phyloP scores from a whole-genome alignment of 768 basidiomycete genomes.

The Lentinula guzmanii region DNA sequence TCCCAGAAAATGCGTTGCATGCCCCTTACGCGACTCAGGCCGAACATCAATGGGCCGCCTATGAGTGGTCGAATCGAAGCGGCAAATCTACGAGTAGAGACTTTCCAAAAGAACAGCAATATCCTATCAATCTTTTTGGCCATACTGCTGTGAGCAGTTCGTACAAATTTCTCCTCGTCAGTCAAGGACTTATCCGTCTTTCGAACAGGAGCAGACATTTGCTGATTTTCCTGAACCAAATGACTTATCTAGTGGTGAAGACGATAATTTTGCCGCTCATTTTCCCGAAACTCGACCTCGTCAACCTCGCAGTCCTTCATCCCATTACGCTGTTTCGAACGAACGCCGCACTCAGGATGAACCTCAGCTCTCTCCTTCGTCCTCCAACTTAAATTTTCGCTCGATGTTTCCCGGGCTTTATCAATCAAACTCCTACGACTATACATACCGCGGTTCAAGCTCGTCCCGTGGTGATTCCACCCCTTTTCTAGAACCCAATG shows the following conservation, averaged over 20 bases:
- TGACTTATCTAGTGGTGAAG: conserved; percentile 5
- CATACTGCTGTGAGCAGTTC: background rate
- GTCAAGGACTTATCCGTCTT: background rate
- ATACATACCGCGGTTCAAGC: background rate
- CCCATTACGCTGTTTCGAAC: background rate
- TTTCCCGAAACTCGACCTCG: background rate
- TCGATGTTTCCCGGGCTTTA: background rate
- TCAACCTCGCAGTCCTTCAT: background rate
- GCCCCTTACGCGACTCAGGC: background rate
- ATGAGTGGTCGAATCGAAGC: conserved; percentile 2
- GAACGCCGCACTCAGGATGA: background rate
- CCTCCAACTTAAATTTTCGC: background rate
- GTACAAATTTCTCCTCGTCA: background rate
- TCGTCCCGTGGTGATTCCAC: background rate
- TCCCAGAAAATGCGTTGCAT: background rate
- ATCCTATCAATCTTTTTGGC: conserved; percentile 2
- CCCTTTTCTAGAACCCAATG: background rate
- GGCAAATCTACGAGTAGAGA: background rate
- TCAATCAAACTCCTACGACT: background rate
- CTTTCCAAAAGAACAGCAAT: background rate
- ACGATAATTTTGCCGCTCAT: conserved; percentile 3
- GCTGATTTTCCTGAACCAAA: conserved; percentile 3
- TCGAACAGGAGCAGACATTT: background rate
- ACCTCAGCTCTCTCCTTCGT: background rate
- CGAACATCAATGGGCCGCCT: background rate